phyloP scores from a whole-genome alignment of 164 flowering plant genomes.

The Buxus sempervirens region DNA sequence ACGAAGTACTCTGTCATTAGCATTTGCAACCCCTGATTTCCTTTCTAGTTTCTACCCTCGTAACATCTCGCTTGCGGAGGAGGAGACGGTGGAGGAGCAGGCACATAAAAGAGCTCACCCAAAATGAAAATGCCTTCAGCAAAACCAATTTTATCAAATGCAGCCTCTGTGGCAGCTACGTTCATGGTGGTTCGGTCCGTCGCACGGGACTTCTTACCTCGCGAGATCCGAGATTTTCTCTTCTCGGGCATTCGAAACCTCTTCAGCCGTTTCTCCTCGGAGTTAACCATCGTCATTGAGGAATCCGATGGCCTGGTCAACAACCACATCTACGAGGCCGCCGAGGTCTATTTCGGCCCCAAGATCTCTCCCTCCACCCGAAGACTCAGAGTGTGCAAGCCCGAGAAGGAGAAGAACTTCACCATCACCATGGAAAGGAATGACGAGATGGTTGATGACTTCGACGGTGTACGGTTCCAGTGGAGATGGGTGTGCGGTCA shows the following conservation, averaged over 20 bases:
- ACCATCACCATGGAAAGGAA: slow-evolving; percentile 9
- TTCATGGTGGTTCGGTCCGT: slow-evolving; percentile 39
- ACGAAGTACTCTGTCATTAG: too few species aligned
- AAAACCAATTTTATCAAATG: slow-evolving; percentile 30
- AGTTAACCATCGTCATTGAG: slow-evolving; percentile 26
- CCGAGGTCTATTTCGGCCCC: slow-evolving; percentile 19
- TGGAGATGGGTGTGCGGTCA: slow-evolving; percentile 10
- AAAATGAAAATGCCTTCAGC: slow-evolving; percentile 29
- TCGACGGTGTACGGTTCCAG: slow-evolving; percentile 13
- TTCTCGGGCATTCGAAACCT: slow-evolving; percentile 21
- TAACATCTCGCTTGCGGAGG: too few species aligned
- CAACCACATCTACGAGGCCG: slow-evolving; percentile 25
- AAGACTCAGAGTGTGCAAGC: slow-evolving; percentile 9
- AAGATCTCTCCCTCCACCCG: slow-evolving; percentile 6
- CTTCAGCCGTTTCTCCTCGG: slow-evolving; percentile 31
- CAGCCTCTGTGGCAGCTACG: slow-evolving; percentile 47
- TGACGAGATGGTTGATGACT: slow-evolving; percentile 17
- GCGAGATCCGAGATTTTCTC: slow-evolving; percentile 25
- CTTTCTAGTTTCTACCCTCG: too few species aligned
- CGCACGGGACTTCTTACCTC: slow-evolving; percentile 41
- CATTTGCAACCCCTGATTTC: too few species aligned
- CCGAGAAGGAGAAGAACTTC: slow-evolving; percentile 6
- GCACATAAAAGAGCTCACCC: too few species aligned
- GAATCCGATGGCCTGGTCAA: slow-evolving; percentile 19
- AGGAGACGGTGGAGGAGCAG: too few species aligned